Evolutionary conservation across 176 grass and related monocot genomes (phyloP), one percentile per base, ranked within the genome.

Genomic region (Alloteropsis semialata): DNA sequence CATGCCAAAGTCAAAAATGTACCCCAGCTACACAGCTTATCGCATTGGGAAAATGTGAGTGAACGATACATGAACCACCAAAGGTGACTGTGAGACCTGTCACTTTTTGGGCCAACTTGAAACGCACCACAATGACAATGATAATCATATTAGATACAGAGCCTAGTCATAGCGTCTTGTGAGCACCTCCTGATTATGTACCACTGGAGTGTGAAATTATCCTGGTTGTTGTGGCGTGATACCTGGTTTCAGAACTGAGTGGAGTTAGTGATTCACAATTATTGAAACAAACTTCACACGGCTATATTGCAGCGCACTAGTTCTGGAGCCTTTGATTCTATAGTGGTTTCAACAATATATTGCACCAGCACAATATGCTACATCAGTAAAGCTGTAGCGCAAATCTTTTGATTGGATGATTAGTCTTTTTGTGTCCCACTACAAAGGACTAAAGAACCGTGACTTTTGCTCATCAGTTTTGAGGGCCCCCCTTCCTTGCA

Each of bases 31-130:
- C 36, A 71, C 11, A 69, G 46, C 64, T 55, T 36, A 56, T 65
- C 33, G 21, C 56, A 48, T 33, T 42, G 16, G 60, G 22, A 65
- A 86, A 90, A 78, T 78, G 57, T 49, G 13, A 65, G 69, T 25
- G 36, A 58, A 55, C 25, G 73, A 57, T 78, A 13, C 65, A 78
- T 1, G 48, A 64, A 72, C 83, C 73, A 86, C 84, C 65, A 59
- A 78, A 86, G 65, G 65, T 90, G 78, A 54, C 38, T 22, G 27
- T n/a, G 46, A 77, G 45, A 77, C 72, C 79, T 82, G 72, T 37
- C 88, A 86, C 65, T 61, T 77, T 82, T 89, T 63, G 55, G 54
- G 65, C 71, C 29, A 53, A 72, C 37, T 21, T 75, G 43, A 81
- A 70, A 43, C 33, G 21, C 83, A 81, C 43, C 39, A 44, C 53